Percentiles rank a stretch among this genome's conserved stretches.
Evolutionary conservation across 1,139 yeast species (phyloP).

Genomic region (Kodamaea suecica): DNA sequence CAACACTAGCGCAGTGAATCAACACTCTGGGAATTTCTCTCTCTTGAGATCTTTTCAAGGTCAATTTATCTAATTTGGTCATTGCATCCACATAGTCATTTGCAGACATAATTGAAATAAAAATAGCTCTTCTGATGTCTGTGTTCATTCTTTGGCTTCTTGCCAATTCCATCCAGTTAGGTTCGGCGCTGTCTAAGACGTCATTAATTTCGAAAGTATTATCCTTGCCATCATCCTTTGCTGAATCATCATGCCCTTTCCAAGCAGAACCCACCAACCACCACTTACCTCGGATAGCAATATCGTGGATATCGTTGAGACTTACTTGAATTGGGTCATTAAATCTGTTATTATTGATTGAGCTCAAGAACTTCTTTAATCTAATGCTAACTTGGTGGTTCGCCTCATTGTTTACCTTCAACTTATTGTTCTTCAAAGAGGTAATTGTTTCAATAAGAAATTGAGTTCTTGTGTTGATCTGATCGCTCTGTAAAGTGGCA

Average conservation of each 20-base stretch:
- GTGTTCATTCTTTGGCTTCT: constrained; percentile 90
- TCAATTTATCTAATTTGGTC: constrained; percentile 73
- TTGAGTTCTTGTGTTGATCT: constrained; percentile 63
- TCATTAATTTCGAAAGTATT: constrained; percentile 45
- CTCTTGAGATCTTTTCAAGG: constrained; percentile 78
- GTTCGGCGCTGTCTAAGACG: constrained; percentile 64
- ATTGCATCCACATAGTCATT: constrained; percentile 88
- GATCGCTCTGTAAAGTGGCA: constrained; percentile 17
- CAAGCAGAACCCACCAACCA: constrained; percentile 99
- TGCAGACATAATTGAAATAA: constrained; percentile 92
- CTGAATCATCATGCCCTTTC: constrained; percentile 52
- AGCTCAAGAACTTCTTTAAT: constrained; percentile 66
- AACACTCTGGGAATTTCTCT: constrained; percentile 84
- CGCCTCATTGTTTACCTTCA: constrained; percentile 51
- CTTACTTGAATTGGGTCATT: constrained; percentile 83
- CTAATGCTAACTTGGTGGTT: constrained; percentile 51
- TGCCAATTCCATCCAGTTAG: constrained; percentile 89
- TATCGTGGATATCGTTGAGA: constrained; percentile 72
- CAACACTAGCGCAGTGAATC: constrained; percentile 81
- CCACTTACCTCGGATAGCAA: constrained; percentile 89
- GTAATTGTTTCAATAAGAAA: constrained; percentile 83
- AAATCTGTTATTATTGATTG: constrained; percentile 41
- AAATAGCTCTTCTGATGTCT: constrained; percentile 88
- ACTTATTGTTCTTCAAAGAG: constrained; percentile 81
- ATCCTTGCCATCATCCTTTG: constrained; percentile 20